phyloP scores from a whole-genome alignment of 306 rosid species.

The Castanea crenata region DNA sequence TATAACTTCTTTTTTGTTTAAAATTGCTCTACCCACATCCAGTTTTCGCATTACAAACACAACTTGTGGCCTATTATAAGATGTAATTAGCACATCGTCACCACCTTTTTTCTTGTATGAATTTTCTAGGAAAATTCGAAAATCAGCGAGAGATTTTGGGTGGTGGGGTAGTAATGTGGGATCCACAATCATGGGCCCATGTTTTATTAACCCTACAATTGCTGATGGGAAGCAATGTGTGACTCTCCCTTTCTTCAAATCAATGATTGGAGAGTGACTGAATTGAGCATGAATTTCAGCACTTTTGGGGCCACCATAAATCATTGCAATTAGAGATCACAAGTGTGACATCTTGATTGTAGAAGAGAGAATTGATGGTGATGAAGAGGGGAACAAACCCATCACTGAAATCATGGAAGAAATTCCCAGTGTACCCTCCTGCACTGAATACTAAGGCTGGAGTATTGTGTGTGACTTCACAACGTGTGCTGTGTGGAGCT shows the following conservation, averaged over 20 bases:
- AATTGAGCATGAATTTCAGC: constrained; percentile 22
- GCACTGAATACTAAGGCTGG: constrained; percentile 51
- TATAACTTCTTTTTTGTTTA: constrained; percentile 23
- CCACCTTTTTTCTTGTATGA: constrained; percentile 1
- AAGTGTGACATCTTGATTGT: constrained; percentile 27
- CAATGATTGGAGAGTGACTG: constrained; percentile 27
- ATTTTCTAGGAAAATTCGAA: constrained; percentile 19
- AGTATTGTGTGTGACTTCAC: constrained; percentile 34
- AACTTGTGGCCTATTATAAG: constrained; percentile 8
- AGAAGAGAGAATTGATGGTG: constrained; percentile 34
- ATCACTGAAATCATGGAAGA: constrained; percentile 52
- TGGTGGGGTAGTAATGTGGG: constrained; percentile 21
- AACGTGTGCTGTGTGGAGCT: constrained; percentile 24
- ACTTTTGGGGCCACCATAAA: constrained; percentile 45
- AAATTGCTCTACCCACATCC: constrained; percentile 16
- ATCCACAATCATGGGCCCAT: constrained; percentile 38
- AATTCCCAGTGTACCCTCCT: constrained; percentile 52
- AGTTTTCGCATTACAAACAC: constrained; percentile 13
- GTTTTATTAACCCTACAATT: constrained; percentile 35
- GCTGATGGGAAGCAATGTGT: constrained; percentile 46
- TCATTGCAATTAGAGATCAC: constrained; percentile 24
- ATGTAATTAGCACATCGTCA: not conserved
- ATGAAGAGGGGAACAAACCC: constrained; percentile 55
- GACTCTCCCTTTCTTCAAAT: constrained; percentile 4
- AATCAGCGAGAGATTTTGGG: constrained; percentile 34